phyloP scores from a whole-genome alignment of 139 green algal genomes.

The Picochlorum sp. region DNA sequence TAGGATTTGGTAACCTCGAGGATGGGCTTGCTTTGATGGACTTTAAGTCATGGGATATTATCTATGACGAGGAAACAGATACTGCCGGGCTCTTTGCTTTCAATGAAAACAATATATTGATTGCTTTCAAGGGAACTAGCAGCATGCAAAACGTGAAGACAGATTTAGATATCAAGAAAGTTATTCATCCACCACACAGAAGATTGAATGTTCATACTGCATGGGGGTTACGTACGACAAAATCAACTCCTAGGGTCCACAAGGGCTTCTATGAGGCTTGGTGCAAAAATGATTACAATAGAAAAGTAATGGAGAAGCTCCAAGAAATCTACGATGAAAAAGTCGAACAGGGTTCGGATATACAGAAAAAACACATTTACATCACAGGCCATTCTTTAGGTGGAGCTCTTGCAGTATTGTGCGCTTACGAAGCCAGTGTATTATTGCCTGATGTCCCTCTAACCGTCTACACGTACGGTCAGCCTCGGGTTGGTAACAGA shows the following conservation, averaged over 20 bases:
- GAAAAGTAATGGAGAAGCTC: not conserved
- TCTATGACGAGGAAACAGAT: slow-evolving; percentile 26
- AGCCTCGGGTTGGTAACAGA: slow-evolving; percentile 44
- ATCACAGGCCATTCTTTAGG: slow-evolving; percentile 33
- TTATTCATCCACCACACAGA: not conserved
- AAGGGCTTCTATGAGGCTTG: slow-evolving; percentile 13
- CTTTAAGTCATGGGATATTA: slow-evolving; percentile 8
- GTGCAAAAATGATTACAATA: not conserved
- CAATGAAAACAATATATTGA: not conserved
- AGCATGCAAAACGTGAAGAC: slow-evolving; percentile 27
- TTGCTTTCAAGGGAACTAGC: slow-evolving; percentile 28
- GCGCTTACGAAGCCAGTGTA: slow-evolving; percentile 7
- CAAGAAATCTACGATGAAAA: not conserved
- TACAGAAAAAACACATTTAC: not conserved
- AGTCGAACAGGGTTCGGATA: not conserved
- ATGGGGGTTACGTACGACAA: not conserved
- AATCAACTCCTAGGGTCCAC: not conserved
- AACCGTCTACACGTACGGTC: slow-evolving; percentile 39
- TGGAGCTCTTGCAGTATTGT: slow-evolving; percentile 28
- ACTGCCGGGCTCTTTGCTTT: slow-evolving; percentile 28
- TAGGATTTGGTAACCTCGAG: not conserved
- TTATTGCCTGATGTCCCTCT: not conserved
- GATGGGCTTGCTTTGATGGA: slow-evolving; percentile 2
- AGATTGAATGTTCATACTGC: not conserved
- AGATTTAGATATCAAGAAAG: slow-evolving; percentile 19